Percentiles rank a stretch among this genome's conserved stretches.
These are phyloP conservation scores for Vigna hirtella DNA, from an alignment of 306 rosid genomes.

Conservation along the genomic window DNA sequence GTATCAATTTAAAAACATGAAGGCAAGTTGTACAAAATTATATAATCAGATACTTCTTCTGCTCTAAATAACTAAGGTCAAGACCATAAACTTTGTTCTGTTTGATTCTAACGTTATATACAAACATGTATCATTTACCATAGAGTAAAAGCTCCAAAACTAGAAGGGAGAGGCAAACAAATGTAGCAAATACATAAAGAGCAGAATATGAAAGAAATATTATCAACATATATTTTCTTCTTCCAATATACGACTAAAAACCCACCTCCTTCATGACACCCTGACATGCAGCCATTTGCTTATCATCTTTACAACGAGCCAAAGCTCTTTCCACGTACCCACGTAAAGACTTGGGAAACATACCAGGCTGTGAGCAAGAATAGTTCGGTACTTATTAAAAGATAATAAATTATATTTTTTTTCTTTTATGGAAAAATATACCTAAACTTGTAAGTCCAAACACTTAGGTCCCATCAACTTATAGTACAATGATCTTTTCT, in stretches of 20 bases:
- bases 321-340: constrained; percentile 96
- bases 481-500: constrained; percentile 14
- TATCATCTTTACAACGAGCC: constrained; percentile 94
- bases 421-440: background rate
- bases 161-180: background rate
- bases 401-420: background rate
- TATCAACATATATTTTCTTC: background rate
- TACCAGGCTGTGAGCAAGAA: constrained; percentile 75
- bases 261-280: constrained; percentile 87
- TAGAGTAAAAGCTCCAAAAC: background rate
- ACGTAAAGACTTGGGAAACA: constrained; percentile 88
- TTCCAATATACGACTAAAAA: constrained; percentile 28
- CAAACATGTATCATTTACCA: constrained; percentile 9
- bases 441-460: constrained; percentile 14
- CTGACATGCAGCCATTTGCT: constrained; percentile 82
- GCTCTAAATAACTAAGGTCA: constrained; percentile 18
- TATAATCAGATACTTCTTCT: constrained; percentile 8
- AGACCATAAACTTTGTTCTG: constrained; percentile 1
- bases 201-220: constrained; percentile 29
- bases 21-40: constrained; percentile 3
- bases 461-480: background rate
- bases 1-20: background rate
- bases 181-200: constrained; percentile 1
- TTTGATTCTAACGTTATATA: constrained; percentile 3
- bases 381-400: constrained; percentile 37